Evolutionary conservation across 495 filamentous ascomycete genomes (phyloP).

Genomic region (Neurospora intermedia): DNA sequence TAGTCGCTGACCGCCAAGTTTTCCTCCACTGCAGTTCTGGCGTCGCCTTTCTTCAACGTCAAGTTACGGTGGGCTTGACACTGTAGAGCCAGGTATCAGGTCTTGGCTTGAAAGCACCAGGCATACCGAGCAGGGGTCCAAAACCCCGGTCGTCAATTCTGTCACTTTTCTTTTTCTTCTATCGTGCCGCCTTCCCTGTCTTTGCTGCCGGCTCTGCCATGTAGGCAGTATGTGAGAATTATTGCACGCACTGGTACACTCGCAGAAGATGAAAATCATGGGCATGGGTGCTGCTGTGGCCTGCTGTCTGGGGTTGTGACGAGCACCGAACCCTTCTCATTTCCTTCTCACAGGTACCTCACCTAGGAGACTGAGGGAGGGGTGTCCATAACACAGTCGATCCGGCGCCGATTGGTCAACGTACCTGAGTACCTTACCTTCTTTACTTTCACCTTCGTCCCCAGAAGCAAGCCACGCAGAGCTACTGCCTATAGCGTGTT

Average conservation of each 20-base stretch:
- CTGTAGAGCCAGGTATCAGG: not conserved
- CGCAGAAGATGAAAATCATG: not conserved
- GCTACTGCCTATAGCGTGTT: not conserved
- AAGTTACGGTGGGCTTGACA: not conserved
- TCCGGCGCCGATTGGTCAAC: not conserved
- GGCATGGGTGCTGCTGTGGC: not conserved
- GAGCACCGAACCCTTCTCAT: not conserved
- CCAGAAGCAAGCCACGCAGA: not conserved
- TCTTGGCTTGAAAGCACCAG: constrained; percentile 1
- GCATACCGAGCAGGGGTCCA: not conserved
- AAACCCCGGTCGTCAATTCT: not conserved
- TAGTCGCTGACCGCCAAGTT: not conserved
- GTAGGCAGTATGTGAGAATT: not conserved
- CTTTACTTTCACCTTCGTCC: not conserved
- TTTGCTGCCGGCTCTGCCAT: not conserved
- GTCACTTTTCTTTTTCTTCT: constrained; percentile 9
- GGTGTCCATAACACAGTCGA: not conserved
- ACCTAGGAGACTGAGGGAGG: not conserved
- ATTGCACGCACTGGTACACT: not conserved
- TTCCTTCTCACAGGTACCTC: not conserved
- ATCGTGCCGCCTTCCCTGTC: constrained; percentile 1
- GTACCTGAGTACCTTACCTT: not conserved
- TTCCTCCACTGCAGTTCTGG: not conserved
- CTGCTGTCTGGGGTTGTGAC: not conserved
- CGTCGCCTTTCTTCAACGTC: not conserved